Conservation (phyloP, 495 filamentous ascomycete species). For the Talaromyces adpressus region DNA sequence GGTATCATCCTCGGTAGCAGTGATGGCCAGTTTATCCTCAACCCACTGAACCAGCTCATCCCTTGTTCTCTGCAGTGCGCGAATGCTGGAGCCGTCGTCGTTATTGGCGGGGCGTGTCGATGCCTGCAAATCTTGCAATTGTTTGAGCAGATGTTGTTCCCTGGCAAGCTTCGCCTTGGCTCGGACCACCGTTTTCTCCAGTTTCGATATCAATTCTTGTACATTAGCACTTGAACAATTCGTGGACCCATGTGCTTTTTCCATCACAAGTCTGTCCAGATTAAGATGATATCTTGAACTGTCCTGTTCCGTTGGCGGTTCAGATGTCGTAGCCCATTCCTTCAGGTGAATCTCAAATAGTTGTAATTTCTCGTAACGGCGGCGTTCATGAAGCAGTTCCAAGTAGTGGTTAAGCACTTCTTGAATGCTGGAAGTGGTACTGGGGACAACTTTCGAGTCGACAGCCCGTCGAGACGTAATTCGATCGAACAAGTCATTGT, state of each 20-base stretch:
- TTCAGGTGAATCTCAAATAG: slow-evolving; percentile 44
- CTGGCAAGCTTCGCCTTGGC: slow-evolving; percentile 53
- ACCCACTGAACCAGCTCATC: slow-evolving; percentile 67
- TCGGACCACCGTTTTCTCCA: slow-evolving; percentile 59
- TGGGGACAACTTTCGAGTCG: not conserved
- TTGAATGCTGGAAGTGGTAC: slow-evolving; percentile 5
- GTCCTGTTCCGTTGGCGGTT: slow-evolving; percentile 31
- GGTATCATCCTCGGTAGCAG: slow-evolving; percentile 23
- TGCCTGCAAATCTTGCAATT: slow-evolving; percentile 37
- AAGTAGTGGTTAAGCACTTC: slow-evolving; percentile 43
- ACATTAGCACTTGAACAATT: slow-evolving; percentile 24
- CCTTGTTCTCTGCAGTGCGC: slow-evolving; percentile 47
- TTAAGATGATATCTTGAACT: slow-evolving; percentile 35
- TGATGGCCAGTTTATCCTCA: slow-evolving; percentile 55
- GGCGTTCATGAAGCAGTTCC: slow-evolving; percentile 45
- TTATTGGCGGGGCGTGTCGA: slow-evolving; percentile 6
- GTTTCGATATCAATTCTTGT: slow-evolving; percentile 47
- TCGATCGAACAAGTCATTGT: slow-evolving; percentile 26
- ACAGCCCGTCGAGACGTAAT: slow-evolving; percentile 7
- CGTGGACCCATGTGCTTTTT: slow-evolving; percentile 6
- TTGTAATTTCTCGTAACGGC: slow-evolving; percentile 45
- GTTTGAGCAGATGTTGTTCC: slow-evolving; percentile 55
- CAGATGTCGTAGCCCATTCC: slow-evolving; percentile 17
- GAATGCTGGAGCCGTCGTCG: slow-evolving; percentile 28
- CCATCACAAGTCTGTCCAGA: slow-evolving; percentile 23